A percentile compares a stretch with the other conserved stretches of the same genome.
These are phyloP conservation scores for Dimocarpus longan DNA, from an alignment of 345 rosid genomes.

Conservation along the genomic window DNA sequence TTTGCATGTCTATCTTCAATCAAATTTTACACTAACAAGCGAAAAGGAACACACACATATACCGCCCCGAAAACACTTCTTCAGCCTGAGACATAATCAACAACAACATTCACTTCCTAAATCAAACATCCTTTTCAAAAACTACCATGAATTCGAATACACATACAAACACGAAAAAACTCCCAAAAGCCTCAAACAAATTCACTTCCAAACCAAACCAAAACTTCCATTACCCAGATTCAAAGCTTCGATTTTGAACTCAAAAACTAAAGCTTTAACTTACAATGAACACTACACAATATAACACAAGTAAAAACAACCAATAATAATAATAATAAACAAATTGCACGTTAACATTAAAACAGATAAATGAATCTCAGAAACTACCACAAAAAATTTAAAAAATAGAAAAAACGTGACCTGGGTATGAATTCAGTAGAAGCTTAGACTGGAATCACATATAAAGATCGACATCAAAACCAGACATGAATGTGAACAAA, in stretches of 20 bases:
- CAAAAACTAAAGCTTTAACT: background rate
- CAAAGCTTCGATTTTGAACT: background rate
- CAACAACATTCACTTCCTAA: background rate
- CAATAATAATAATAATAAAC: background rate
- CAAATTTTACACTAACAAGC: constrained; percentile 12
- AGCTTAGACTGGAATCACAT: background rate
- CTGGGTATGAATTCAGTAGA: constrained; percentile 1
- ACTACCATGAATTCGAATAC: background rate
- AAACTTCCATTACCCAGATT: constrained; percentile 8
- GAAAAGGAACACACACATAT: constrained; percentile 13
- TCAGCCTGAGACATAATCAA: constrained; percentile 6
- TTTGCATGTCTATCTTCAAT: constrained; percentile 55
- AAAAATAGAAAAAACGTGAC: background rate
- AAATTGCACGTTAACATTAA: background rate
- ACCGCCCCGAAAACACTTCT: background rate
- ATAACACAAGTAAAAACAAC: background rate
- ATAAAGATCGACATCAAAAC: background rate
- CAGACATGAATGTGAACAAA: background rate
- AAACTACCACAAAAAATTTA: background rate
- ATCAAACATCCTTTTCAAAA: background rate
- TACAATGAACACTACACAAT: background rate
- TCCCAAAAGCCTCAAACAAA: background rate
- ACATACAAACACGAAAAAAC: too few relatives aligned
- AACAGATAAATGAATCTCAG: constrained; percentile 5
- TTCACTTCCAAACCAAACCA: background rate